Evolutionary conservation across 495 filamentous ascomycete species (phyloP).

Genomic region (Talaromyces adpressus): DNA sequence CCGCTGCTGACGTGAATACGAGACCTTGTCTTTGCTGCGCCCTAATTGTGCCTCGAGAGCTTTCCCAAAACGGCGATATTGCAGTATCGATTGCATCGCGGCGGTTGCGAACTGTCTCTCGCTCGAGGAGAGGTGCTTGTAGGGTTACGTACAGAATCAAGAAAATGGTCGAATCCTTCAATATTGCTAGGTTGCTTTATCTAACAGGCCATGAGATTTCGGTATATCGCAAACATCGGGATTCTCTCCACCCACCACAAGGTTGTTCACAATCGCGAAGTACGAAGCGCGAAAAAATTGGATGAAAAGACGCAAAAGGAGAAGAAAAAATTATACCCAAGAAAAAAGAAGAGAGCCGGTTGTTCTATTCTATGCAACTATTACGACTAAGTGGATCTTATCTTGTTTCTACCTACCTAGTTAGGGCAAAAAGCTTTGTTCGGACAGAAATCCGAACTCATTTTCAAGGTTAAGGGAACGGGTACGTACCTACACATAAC

Average conservation of each 20-base stretch:
- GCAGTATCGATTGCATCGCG: slow-evolving; percentile 28
- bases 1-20: neutral
- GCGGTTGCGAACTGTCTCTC: neutral
- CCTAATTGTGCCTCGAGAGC: slow-evolving; percentile 24
- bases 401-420: neutral
- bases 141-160: neutral
- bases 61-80: slow-evolving; percentile 32
- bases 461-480: neutral
- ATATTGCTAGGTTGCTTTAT: neutral
- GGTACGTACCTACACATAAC: neutral
- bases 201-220: neutral
- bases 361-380: neutral
- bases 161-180: neutral
- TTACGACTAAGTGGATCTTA: neutral
- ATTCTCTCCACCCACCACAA: neutral
- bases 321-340: neutral
- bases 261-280: neutral
- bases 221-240: neutral
- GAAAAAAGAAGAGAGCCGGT: neutral
- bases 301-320: neutral
- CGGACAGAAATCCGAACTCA: neutral
- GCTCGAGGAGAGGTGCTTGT: neutral
- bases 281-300: neutral
- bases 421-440: neutral
- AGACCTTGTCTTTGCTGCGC: slow-evolving; percentile 8